phyloP scores from a whole-genome alignment of 192 early-diverging fungal genomes.

The Backusella mclennaniae region DNA sequence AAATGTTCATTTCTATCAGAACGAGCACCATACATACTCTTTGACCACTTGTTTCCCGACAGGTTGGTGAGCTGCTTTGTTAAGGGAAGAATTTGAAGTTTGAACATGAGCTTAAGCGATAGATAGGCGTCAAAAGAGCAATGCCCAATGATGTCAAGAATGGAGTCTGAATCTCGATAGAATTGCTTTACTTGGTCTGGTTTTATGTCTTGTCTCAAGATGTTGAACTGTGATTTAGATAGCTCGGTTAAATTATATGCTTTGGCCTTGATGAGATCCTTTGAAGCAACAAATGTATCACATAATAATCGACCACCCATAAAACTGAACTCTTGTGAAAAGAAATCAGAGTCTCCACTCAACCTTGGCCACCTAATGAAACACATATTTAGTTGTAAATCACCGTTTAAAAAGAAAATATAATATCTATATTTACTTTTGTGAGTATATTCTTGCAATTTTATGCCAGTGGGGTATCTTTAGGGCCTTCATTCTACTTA shows the following conservation, averaged over 20 bases:
- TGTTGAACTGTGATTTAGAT: constrained; percentile 68
- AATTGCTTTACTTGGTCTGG: constrained; percentile 70
- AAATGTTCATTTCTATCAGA: constrained; percentile 97
- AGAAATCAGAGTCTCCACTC: constrained; percentile 43
- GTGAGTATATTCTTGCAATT: constrained; percentile 54
- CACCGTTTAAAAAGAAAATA: neutral
- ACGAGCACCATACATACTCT: constrained; percentile 75
- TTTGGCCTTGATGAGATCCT: constrained; percentile 84
- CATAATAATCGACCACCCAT: constrained; percentile 86
- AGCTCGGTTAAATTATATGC: constrained; percentile 82
- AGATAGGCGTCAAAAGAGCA: constrained; percentile 83
- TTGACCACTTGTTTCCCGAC: constrained; percentile 92
- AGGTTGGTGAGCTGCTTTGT: constrained; percentile 89
- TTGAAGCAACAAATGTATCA: constrained; percentile 90
- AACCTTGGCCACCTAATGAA: constrained; percentile 74
- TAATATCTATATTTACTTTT: neutral
- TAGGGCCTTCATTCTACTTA: constrained; percentile 86
- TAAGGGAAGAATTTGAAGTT: constrained; percentile 85
- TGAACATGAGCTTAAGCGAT: constrained; percentile 76
- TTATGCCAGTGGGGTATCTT: constrained; percentile 81
- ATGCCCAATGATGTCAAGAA: constrained; percentile 76
- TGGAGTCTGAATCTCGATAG: constrained; percentile 55
- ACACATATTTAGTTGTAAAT: too few relatives aligned
- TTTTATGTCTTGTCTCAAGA: constrained; percentile 81
- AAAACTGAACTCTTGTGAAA: constrained; percentile 70